Evolutionary conservation across 2,329 filamentous ascomycete species (phyloP).

Genomic region (Alternaria gaisen): DNA sequence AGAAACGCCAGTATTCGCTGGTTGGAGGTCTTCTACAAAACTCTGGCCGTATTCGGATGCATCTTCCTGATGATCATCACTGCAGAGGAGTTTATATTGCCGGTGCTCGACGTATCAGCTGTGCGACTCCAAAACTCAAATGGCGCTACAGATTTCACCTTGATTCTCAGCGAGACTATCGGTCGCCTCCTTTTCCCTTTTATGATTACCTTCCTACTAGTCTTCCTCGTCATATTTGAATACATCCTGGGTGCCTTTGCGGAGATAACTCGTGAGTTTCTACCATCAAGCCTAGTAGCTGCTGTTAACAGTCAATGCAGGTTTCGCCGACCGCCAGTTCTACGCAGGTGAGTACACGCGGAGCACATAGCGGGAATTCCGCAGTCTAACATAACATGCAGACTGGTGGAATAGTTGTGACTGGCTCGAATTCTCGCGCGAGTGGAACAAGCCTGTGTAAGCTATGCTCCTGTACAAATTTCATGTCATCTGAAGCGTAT

Average conservation of each 20-base stretch:
- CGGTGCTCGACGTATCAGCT: conserved; percentile 81
- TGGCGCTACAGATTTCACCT: conserved; percentile 70
- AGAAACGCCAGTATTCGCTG: conserved; percentile 78
- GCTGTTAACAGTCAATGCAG: conserved; percentile 3
- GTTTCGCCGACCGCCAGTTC: conserved; percentile 14
- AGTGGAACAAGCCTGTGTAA: conserved; percentile 8
- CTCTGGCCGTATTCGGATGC: conserved; percentile 90
- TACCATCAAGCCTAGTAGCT: background rate
- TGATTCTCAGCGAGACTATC: conserved; percentile 89
- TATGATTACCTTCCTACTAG: conserved; percentile 92
- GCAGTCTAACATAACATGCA: conserved; percentile 55
- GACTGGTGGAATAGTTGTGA: conserved; percentile 79
- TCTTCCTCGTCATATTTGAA: conserved; percentile 98
- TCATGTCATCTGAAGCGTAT: conserved; percentile 92
- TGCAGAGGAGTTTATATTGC: conserved; percentile 94
- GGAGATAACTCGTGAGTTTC: conserved; percentile 75
- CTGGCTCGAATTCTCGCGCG: conserved; percentile 92
- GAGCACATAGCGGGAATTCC: background rate
- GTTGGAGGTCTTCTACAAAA: conserved; percentile 83
- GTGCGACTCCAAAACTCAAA: conserved; percentile 58
- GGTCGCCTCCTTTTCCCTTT: conserved; percentile 94
- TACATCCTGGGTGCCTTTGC: conserved; percentile 94
- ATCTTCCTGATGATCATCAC: conserved; percentile 93
- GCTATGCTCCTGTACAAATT: background rate
- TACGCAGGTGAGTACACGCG: conserved; percentile 44